Base-by-base conservation (phyloP, 306 rosid genomes). In the Casuarina glauca region DNA sequence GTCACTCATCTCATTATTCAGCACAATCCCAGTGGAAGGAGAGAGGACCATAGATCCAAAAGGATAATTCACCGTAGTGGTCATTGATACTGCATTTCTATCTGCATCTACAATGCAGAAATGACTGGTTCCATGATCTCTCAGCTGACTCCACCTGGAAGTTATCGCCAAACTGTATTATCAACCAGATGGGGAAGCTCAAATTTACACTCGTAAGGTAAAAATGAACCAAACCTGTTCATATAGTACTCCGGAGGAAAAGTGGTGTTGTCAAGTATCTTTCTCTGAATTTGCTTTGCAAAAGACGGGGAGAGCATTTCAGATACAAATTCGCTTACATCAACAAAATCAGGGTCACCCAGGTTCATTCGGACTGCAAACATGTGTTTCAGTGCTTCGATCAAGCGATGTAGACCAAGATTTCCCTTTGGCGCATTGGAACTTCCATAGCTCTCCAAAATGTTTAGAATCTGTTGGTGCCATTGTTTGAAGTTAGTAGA, bases 81-180 rank as follows among this genome's bases (percentile, higher is more conserved):
- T 95, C 80, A 95, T 61, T 5, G 98, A 91, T 6, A 95, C 97
- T 3, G 95, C 97, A 69, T 95, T 95, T 83, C 98, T 82, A 52
- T 92, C 97, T 72, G 86, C 87, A 81, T 95, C 97, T 74, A 95
- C 97, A 60, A 95, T 75, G 81, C 98, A 88, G 81, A 92, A 84
- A 88, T 95, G 98, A 67, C 97, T 95, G 35, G 97, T 95, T 75
- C 98, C 98, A 12, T 89, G 93, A 84, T 95, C 97, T 84, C 89
- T 80, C n/a, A 95, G 90, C 84, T 92, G 98, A 84, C 84, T 86
- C 97, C 98, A 95, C 87, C 98, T 94, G 95, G 3, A 20, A 48
- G 41, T 50, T 16, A 68, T 72, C 62, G 64, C 48, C 50, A 58
- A 76, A 79, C 73, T 62, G 75, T 73, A 55, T 52, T 19, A 26